These are phyloP conservation scores for Colletotrichum eleusines DNA, from an alignment of 2,329 filamentous ascomycete genomes.

Conservation along the genomic window DNA sequence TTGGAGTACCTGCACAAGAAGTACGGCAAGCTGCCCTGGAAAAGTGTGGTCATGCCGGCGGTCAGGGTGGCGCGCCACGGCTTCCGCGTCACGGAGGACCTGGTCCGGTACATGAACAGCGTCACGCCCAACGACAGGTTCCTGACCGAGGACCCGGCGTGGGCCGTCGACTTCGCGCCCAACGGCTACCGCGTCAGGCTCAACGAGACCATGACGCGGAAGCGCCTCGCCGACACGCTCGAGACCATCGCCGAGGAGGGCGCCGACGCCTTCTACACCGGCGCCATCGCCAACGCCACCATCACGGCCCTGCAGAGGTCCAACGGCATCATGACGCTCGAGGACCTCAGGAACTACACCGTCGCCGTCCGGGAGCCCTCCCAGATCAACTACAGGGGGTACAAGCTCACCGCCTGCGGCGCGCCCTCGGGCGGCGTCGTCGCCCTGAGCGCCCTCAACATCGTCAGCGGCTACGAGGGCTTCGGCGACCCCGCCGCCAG, in stretches of 20 bases:
- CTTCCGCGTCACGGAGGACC: slow-evolving; percentile 78
- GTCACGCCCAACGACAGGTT: slow-evolving; percentile 65
- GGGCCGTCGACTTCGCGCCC: slow-evolving; percentile 88
- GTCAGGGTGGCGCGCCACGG: slow-evolving; percentile 79
- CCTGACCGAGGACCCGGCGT: slow-evolving; percentile 76
- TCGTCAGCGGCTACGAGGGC: slow-evolving; percentile 75
- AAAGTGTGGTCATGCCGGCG: slow-evolving; percentile 75
- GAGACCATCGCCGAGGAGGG: slow-evolving; percentile 76
- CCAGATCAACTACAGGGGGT: slow-evolving; percentile 75
- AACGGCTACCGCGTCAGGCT: slow-evolving; percentile 73
- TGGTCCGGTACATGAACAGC: slow-evolving; percentile 76
- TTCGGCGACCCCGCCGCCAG: slow-evolving; percentile 68
- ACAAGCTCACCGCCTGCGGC: slow-evolving; percentile 74
- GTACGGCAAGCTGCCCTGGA: slow-evolving; percentile 75
- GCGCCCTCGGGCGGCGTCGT: slow-evolving; percentile 82
- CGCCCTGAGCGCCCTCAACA: slow-evolving; percentile 79
- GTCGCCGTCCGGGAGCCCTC: slow-evolving; percentile 72
- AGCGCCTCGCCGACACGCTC: slow-evolving; percentile 79
- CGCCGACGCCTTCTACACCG: slow-evolving; percentile 76
- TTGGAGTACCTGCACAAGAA: slow-evolving; percentile 79
- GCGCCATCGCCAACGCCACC: slow-evolving; percentile 76
- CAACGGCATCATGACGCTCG: slow-evolving; percentile 82
- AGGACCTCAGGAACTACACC: slow-evolving; percentile 79
- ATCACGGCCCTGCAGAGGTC: slow-evolving; percentile 72
- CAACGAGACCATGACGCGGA: slow-evolving; percentile 81